Evolutionary conservation across 2,329 filamentous ascomycete species (phyloP).

Genomic region (Torrubiella hemipterigena): DNA sequence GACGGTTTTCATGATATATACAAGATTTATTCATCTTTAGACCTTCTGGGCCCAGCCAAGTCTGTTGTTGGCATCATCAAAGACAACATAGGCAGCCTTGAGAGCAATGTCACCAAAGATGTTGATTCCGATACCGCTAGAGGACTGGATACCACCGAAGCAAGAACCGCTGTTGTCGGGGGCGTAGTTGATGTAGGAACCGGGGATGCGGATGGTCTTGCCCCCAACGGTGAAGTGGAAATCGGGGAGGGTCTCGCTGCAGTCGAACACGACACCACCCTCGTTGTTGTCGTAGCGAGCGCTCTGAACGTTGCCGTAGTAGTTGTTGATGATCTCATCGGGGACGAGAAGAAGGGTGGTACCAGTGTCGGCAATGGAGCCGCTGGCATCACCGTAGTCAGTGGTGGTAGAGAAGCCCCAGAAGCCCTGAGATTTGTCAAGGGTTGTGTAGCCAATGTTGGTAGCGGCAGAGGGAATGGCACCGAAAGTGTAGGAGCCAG

Average conservation of each 20-base stretch:
- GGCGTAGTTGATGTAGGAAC: slow-evolving; percentile 41
- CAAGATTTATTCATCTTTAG: no score
- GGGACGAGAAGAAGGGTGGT: slow-evolving; percentile 53
- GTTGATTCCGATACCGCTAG: slow-evolving; percentile 28
- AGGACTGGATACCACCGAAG: slow-evolving; percentile 57
- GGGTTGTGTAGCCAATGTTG: slow-evolving; percentile 41
- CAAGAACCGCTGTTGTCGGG: slow-evolving; percentile 40
- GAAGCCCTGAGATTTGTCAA: slow-evolving; percentile 45
- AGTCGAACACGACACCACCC: slow-evolving; percentile 36
- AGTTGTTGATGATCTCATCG: slow-evolving; percentile 32
- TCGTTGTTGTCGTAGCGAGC: slow-evolving; percentile 24
- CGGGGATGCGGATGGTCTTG: slow-evolving; percentile 40
- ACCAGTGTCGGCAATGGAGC: slow-evolving; percentile 46
- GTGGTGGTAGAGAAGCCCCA: slow-evolving; percentile 41
- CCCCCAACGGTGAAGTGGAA: slow-evolving; percentile 41
- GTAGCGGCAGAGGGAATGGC: slow-evolving; percentile 45
- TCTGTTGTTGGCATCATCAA: slow-evolving; percentile 40
- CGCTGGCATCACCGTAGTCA: slow-evolving; percentile 14
- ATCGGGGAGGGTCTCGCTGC: slow-evolving; percentile 28
- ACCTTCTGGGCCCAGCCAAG: slow-evolving; percentile 21
- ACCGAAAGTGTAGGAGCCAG: slow-evolving; percentile 48
- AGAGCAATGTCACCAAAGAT: slow-evolving; percentile 54
- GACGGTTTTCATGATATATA: no score
- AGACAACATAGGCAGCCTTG: slow-evolving; percentile 47
- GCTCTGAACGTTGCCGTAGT: slow-evolving; percentile 33